phyloP scores from a whole-genome alignment of 2,329 filamentous ascomycete species.

The Aspergillus piperis region DNA sequence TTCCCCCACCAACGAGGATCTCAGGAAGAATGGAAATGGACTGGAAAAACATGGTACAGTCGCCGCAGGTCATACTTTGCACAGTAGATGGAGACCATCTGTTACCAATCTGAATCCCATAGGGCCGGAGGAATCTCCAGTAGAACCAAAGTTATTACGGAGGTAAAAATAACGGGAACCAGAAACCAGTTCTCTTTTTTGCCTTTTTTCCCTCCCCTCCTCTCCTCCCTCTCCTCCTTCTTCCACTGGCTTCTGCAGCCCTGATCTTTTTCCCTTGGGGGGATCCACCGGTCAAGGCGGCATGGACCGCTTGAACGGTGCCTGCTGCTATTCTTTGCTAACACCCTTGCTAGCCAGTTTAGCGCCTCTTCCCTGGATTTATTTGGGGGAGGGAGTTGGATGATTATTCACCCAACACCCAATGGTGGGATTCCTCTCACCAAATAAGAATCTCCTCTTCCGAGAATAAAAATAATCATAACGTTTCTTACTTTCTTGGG shows the following conservation, averaged over 20 bases:
- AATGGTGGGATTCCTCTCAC: background rate
- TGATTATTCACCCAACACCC: constrained; percentile 3
- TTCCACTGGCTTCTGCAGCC: constrained; percentile 9
- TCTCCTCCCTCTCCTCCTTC: background rate
- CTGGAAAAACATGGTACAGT: background rate
- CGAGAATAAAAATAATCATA: constrained; percentile 8
- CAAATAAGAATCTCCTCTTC: background rate
- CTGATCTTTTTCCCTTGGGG: constrained; percentile 13
- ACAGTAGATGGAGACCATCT: background rate
- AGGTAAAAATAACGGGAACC: constrained; percentile 1
- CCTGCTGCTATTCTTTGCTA: constrained; percentile 18
- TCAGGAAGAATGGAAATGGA: background rate
- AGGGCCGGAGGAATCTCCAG: background rate
- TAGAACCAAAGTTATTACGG: no score
- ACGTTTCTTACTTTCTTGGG: constrained; percentile 1
- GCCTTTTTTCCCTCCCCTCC: background rate
- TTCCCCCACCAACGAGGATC: background rate
- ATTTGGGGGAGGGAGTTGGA: constrained; percentile 8
- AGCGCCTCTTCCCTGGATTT: constrained; percentile 13
- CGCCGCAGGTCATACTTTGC: background rate
- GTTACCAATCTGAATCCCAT: background rate
- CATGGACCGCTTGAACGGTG: constrained; percentile 24
- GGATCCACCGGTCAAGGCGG: constrained; percentile 25
- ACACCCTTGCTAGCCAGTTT: constrained; percentile 9
- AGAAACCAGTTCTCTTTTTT: background rate